These are phyloP conservation scores for Powellomyces hirtus DNA, from an alignment of 192 early-diverging fungal species.

Conservation along the genomic window DNA sequence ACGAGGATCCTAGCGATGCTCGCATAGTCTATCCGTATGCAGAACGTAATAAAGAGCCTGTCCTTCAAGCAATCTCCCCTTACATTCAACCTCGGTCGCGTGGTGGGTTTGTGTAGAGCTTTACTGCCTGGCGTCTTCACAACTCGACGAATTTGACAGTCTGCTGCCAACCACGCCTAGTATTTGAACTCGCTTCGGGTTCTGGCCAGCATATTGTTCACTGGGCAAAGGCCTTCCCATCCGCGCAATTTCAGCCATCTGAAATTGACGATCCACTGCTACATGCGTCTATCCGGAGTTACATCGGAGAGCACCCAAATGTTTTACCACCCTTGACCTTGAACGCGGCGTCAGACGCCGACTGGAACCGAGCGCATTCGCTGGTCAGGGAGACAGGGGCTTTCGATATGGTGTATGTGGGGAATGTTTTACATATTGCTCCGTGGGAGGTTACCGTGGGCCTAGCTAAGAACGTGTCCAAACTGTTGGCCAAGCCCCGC, in stretches of 20 bases:
- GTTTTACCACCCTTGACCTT: conserved; percentile 15
- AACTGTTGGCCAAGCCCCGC: background rate
- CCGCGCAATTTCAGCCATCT: conserved; percentile 25
- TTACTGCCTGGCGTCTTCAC: background rate
- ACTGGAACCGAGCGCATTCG: conserved; percentile 4
- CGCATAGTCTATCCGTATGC: conserved; percentile 28
- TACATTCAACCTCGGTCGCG: background rate
- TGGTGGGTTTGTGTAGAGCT: conserved; percentile 7
- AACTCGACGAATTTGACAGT: background rate
- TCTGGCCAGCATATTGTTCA: conserved; percentile 33
- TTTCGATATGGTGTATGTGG: conserved; percentile 26
- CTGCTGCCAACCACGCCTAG: background rate
- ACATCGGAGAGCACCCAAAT: conserved; percentile 1
- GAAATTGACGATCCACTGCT: conserved; percentile 16
- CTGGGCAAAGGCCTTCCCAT: conserved; percentile 16
- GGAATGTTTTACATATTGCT: conserved; percentile 33
- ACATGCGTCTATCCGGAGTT: conserved; percentile 11
- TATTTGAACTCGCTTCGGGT: conserved; percentile 30
- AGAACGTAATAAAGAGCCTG: conserved; percentile 32
- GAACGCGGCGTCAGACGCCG: background rate
- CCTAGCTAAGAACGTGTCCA: conserved; percentile 15
- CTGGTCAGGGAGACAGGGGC: background rate
- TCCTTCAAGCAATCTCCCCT: conserved; percentile 19
- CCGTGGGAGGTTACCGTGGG: conserved; percentile 26
- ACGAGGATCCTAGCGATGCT: background rate